Conservation (phyloP, 2,329 filamentous ascomycete species). For the Epichloe typhina region DNA sequence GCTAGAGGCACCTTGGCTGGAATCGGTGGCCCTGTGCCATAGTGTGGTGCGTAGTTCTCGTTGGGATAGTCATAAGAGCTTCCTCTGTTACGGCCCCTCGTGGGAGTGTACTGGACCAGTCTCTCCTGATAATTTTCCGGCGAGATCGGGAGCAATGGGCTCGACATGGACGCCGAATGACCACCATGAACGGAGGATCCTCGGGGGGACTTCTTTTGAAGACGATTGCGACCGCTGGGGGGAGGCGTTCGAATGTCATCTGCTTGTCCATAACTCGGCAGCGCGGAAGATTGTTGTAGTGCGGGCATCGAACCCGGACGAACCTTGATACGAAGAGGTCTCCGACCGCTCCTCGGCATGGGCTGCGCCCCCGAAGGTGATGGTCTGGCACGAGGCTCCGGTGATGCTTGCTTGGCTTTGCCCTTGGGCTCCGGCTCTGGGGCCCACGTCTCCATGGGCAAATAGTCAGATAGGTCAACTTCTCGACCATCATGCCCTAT, state of each 20-base stretch:
- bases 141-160: constrained; percentile 40
- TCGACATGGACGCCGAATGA: constrained; percentile 24
- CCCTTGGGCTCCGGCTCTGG: constrained; percentile 52
- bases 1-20: constrained; percentile 56
- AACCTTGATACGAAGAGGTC: constrained; percentile 35
- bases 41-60: constrained; percentile 36
- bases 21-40: constrained; percentile 39
- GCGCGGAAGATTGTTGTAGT: constrained; percentile 8
- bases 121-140: constrained; percentile 38
- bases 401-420: constrained; percentile 16
- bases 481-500: constrained; percentile 64
- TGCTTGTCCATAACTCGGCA: constrained; percentile 16
- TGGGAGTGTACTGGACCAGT: constrained; percentile 20
- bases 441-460: constrained; percentile 65
- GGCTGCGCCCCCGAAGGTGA: constrained; percentile 38
- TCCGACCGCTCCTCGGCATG: constrained; percentile 35
- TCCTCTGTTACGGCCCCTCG: constrained; percentile 27
- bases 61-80: constrained; percentile 40
- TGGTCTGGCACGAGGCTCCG: constrained; percentile 27
- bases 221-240: constrained; percentile 37
- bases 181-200: constrained; percentile 25
- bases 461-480: constrained; percentile 68
- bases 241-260: constrained; percentile 21
- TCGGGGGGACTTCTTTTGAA: constrained; percentile 48
- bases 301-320: constrained; percentile 35